A percentile compares a stretch with the other conserved stretches of the same genome.
Conservation (phyloP, 768 basidiomycete genomes). For the Termitomyces sp. region DNA sequence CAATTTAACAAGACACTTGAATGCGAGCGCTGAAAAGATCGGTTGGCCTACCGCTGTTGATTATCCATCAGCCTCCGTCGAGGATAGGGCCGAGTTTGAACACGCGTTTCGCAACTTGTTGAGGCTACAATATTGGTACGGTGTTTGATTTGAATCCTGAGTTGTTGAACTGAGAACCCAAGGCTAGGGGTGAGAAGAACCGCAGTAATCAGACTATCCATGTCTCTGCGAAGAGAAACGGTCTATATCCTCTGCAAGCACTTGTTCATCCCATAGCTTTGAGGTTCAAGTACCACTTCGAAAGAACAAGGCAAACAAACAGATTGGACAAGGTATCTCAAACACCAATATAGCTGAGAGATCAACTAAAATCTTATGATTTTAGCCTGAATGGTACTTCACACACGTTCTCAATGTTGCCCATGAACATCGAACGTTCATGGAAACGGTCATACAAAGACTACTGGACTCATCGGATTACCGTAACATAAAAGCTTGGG, state of each 20-base stretch:
- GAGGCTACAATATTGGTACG: slow-evolving; percentile 74
- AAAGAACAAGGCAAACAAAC: slow-evolving; percentile 81
- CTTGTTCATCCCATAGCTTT: slow-evolving; percentile 78
- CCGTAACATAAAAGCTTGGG: slow-evolving; percentile 67
- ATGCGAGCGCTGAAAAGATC: slow-evolving; percentile 61
- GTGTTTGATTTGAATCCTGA: slow-evolving; percentile 3
- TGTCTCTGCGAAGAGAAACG: slow-evolving; percentile 35
- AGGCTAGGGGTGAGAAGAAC: slow-evolving; percentile 47
- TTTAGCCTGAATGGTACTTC: slow-evolving; percentile 95
- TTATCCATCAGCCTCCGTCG: slow-evolving; percentile 43
- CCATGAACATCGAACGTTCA: slow-evolving; percentile 80
- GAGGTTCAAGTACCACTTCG: slow-evolving; percentile 95
- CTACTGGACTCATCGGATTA: slow-evolving; percentile 63
- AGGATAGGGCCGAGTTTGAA: slow-evolving; percentile 65
- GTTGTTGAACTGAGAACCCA: not conserved
- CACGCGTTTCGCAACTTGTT: slow-evolving; percentile 71
- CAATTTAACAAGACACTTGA: slow-evolving; percentile 43
- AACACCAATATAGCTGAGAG: not conserved
- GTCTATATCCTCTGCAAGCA: slow-evolving; percentile 79
- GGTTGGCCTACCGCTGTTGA: slow-evolving; percentile 83
- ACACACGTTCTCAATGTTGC: slow-evolving; percentile 83
- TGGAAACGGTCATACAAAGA: slow-evolving; percentile 68
- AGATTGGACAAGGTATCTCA: slow-evolving; percentile 77
- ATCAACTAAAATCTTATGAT: not conserved
- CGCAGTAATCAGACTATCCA: slow-evolving; percentile 9